Evolutionary conservation across 768 basidiomycete genomes (phyloP), one percentile per base, ranked within the genome.

Genomic region (Tylopilus plumbeoviolaceoides): DNA sequence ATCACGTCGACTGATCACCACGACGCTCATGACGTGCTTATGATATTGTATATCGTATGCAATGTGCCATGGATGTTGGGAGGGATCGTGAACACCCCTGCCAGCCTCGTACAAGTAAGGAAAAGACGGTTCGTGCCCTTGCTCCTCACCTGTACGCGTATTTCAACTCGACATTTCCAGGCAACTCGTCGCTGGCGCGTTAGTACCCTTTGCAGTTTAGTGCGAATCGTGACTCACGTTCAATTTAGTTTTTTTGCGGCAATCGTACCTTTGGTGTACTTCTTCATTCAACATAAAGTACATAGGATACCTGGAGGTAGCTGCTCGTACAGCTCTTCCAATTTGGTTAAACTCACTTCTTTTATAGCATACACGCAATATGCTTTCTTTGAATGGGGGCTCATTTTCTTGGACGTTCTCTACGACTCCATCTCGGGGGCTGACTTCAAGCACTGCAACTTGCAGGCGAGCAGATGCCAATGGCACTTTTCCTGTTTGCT

Each of bases 21-120:
- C 59, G 86, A 89, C 62, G 74, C 76, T 14, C 93, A 95, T 70
- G 93, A 95, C 65, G 70, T 92, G 35, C 82, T 85, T 64, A 95
- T 95, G 93, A 84, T 95, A 54, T 67, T 78, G 47, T 95, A 95
- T 64, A 88, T 95, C 56, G 75, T 89, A 4, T 80, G 83, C 65
- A 92, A 89, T 62, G 62, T 92, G 4, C 93, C 93, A 4, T 95
- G 91, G 91, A 95, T 95, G 92, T 59, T 84, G 23, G 82, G 89
- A 25, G 79, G 83, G 9, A 81, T 84, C 21, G 59, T 71, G 17
- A 79, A 78, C 50, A 86, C 87, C 0, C 75, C 79, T n/a, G 23
- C 54, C 1, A 59, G 61, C 15, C 72, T 75, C 35, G 56, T 60
- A 5, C 63, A 62, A 51, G 72, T 80, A n/a, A 72, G 75, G 38